Percentiles rank a stretch among this genome's conserved stretches.
Conservation (phyloP, 306 rosid species). For the Alnus glutinosa region DNA sequence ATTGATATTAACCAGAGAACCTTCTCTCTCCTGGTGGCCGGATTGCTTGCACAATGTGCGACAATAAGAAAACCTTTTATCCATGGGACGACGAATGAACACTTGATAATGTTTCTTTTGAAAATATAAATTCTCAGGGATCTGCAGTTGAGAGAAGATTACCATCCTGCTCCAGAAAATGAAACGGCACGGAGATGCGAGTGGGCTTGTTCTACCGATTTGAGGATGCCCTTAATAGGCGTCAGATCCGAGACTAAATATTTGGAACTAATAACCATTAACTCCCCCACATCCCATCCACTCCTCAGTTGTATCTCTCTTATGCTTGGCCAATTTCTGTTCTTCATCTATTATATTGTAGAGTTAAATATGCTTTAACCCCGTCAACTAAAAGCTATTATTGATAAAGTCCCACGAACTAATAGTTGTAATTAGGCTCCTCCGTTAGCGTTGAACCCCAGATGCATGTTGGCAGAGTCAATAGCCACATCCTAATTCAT, state of each 20-base stretch:
- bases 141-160: constrained; percentile 21
- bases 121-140: constrained; percentile 14
- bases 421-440: too few relatives aligned
- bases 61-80: constrained; percentile 7
- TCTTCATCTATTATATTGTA: too few relatives aligned
- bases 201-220: background rate
- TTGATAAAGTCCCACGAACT: too few relatives aligned
- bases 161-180: constrained; percentile 19
- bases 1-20: background rate
- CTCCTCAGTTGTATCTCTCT: too few relatives aligned
- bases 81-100: constrained; percentile 17
- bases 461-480: too few relatives aligned
- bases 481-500: too few relatives aligned
- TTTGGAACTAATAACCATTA: background rate
- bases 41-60: constrained; percentile 9
- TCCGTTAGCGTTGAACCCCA: too few relatives aligned
- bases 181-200: background rate
- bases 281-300: too few relatives aligned
- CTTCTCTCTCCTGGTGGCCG: constrained; percentile 19
- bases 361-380: too few relatives aligned
- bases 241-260: constrained; percentile 5
- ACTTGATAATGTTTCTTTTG: constrained; percentile 2
- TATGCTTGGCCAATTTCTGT: too few relatives aligned
- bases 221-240: constrained; percentile 9
- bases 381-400: too few relatives aligned